A percentile compares a stretch with the other conserved stretches of the same genome.
phyloP scores from a whole-genome alignment of 2,329 filamentous ascomycete species.

The Colletotrichum salicis region DNA sequence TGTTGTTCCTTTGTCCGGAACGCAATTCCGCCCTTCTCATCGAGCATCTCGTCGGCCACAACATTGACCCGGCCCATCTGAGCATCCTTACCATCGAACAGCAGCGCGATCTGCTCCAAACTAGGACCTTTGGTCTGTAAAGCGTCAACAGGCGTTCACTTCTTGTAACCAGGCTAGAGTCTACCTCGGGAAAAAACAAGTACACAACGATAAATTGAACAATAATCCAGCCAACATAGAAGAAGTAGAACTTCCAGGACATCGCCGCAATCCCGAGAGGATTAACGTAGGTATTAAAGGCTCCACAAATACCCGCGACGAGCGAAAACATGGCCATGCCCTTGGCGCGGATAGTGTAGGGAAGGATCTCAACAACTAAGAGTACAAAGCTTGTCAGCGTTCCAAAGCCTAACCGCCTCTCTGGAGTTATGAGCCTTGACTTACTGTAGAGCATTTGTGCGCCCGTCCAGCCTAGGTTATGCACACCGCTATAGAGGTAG shows the following conservation, averaged over 20 bases:
- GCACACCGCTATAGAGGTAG: constrained; percentile 33
- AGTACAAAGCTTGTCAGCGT: not conserved
- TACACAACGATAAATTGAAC: constrained; percentile 54
- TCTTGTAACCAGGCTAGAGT: not conserved
- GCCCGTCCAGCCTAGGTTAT: constrained; percentile 34
- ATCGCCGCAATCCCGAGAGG: constrained; percentile 63
- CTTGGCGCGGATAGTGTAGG: constrained; percentile 61
- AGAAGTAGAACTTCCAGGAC: constrained; percentile 66
- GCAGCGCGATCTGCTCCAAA: constrained; percentile 37
- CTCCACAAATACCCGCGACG: constrained; percentile 31
- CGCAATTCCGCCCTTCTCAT: constrained; percentile 11
- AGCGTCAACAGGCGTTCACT: not conserved
- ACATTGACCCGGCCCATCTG: constrained; percentile 21
- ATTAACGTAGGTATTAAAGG: constrained; percentile 53
- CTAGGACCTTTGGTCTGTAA: constrained; percentile 36
- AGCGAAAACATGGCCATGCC: constrained; percentile 51
- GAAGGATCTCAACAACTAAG: constrained; percentile 58
- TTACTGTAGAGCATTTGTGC: constrained; percentile 33
- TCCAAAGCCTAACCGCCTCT: not conserved
- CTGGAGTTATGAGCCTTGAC: not conserved
- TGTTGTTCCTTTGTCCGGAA: constrained; percentile 15
- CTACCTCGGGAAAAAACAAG: constrained; percentile 37
- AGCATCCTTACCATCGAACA: constrained; percentile 35
- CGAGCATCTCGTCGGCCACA: constrained; percentile 28
- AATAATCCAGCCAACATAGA: constrained; percentile 55